These are phyloP conservation scores for Solanum sparsipilum DNA, from an alignment of 257 asterid species.

Conservation along the genomic window DNA sequence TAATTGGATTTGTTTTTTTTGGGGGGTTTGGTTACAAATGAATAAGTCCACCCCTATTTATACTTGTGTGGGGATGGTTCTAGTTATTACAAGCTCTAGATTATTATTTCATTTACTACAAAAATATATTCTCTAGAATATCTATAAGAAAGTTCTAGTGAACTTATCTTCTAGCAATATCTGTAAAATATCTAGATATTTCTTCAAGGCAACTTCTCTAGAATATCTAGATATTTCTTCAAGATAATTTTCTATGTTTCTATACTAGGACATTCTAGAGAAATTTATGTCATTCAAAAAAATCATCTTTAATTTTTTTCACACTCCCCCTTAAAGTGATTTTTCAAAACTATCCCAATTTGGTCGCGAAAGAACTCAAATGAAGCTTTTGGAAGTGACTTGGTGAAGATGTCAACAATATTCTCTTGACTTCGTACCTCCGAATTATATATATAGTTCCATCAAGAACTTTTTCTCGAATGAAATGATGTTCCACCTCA, in stretches of 20 bases:
- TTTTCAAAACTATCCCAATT: neutral
- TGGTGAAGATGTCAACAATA: neutral
- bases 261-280: neutral
- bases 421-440: neutral
- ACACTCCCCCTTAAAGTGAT: neutral
- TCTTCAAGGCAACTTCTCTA: neutral
- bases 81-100: neutral
- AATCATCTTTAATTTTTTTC: neutral
- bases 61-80: neutral
- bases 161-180: neutral
- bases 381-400: neutral
- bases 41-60: neutral
- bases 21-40: neutral
- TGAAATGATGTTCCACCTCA: neutral
- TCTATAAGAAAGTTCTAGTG: neutral
- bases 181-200: neutral
- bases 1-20: too few relatives aligned
- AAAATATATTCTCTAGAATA: too few relatives aligned
- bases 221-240: neutral
- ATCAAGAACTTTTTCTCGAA: neutral
- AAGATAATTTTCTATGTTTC: neutral
- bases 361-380: neutral
- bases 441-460: neutral
- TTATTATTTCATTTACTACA: neutral
- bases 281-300: neutral